A percentile compares a stretch with the other conserved stretches of the same genome.
These are phyloP conservation scores for Prunus davidiana DNA, from an alignment of 306 rosid species.

Conservation along the genomic window DNA sequence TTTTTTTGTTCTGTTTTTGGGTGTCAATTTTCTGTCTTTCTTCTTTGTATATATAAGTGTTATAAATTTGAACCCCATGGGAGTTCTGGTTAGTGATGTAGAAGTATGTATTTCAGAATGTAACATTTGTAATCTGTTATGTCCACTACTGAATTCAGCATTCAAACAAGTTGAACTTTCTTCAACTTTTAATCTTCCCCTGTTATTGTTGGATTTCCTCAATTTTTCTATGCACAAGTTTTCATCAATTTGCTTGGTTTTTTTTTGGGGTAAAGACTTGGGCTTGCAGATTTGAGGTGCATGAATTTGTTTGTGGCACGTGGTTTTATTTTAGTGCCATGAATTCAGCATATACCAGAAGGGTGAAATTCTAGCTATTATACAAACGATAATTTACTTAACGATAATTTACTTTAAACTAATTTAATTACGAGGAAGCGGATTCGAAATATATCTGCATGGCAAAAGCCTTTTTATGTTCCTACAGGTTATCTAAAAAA, in stretches of 20 bases:
- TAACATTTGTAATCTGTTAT: neutral
- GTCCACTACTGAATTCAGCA: neutral
- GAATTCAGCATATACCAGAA: neutral
- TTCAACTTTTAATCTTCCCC: neutral
- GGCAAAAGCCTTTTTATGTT: too few species aligned
- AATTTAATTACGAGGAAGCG: too few species aligned
- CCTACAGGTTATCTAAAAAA: too few species aligned
- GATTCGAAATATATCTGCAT: too few species aligned
- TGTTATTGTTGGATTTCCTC: neutral
- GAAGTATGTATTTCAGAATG: neutral
- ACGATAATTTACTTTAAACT: too few species aligned
- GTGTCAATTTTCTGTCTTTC: constrained; percentile 23
- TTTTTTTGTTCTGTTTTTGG: neutral
- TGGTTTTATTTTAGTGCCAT: neutral
- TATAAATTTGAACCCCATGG: constrained; percentile 26
- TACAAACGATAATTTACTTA: too few species aligned
- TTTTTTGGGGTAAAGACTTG: neutral
- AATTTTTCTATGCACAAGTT: too few species aligned
- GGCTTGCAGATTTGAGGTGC: neutral
- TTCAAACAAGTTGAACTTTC: neutral
- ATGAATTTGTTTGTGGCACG: neutral
- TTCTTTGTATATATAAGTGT: constrained; percentile 25
- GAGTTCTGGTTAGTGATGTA: constrained; percentile 1
- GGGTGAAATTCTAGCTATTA: neutral
- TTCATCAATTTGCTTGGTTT: neutral